phyloP scores from a whole-genome alignment of 2,329 filamentous ascomycete genomes.

The Fusarium secorum region DNA sequence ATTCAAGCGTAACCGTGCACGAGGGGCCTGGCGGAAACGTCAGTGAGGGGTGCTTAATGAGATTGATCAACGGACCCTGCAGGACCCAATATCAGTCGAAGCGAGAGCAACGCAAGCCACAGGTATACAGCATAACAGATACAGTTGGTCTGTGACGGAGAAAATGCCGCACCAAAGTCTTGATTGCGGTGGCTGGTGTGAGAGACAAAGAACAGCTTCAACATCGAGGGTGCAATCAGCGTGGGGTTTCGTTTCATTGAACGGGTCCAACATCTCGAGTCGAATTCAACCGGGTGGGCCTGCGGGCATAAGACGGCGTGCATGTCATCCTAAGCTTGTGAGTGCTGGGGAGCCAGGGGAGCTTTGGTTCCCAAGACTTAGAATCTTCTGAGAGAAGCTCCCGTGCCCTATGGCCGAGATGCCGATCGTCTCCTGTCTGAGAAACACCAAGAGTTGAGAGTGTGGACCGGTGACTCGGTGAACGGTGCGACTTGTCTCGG shows the following conservation, averaged over 20 bases:
- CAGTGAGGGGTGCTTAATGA: conserved; percentile 31
- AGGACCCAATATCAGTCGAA: conserved; percentile 15
- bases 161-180: conserved; percentile 31
- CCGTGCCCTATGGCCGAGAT: conserved; percentile 5
- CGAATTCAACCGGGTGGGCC: conserved; percentile 14
- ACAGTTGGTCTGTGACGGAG: neutral
- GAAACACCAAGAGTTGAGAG: conserved; percentile 17
- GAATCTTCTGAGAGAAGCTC: conserved; percentile 1
- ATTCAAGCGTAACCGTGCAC: conserved; percentile 23
- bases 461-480: conserved; percentile 33
- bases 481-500: conserved; percentile 13
- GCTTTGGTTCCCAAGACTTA: conserved; percentile 12
- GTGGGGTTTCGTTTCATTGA: conserved; percentile 8
- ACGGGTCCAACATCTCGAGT: conserved; percentile 2
- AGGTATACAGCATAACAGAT: neutral
- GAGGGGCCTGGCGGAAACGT: conserved; percentile 17
- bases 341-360: neutral
- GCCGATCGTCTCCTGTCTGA: conserved; percentile 34
- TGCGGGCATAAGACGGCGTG: conserved; percentile 25
- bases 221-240: neutral
- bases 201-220: neutral
- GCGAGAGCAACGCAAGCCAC: conserved; percentile 20
- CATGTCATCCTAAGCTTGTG: conserved; percentile 27
- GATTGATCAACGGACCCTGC: conserved; percentile 39
- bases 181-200: conserved; percentile 15